phyloP scores from a whole-genome alignment of 2,329 filamentous ascomycete genomes.

The Exophiala aquamarina region DNA sequence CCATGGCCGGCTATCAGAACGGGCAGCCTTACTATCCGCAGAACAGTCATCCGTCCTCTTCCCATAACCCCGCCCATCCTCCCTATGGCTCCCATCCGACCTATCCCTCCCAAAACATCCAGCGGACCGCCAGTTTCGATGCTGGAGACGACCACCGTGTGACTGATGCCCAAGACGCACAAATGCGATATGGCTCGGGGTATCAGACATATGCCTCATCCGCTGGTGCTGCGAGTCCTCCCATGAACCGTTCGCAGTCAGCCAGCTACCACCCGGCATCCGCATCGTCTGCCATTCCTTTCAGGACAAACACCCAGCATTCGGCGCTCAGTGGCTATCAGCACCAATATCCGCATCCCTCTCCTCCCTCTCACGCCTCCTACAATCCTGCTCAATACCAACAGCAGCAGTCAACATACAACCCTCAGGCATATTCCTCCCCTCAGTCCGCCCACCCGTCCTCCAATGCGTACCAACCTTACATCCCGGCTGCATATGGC shows the following conservation, averaged over 20 bases:
- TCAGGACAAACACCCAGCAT: constrained; percentile 43
- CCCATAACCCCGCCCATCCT: constrained; percentile 43
- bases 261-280: constrained; percentile 22
- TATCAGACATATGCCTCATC: constrained; percentile 12
- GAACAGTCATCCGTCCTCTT: constrained; percentile 31
- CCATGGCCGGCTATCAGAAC: constrained; percentile 59
- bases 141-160: constrained; percentile 69
- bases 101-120: constrained; percentile 38
- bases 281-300: constrained; percentile 38
- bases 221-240: constrained; percentile 8
- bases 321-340: constrained; percentile 48
- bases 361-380: constrained; percentile 39
- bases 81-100: constrained; percentile 34
- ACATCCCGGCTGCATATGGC: constrained; percentile 52
- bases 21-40: constrained; percentile 49
- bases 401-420: constrained; percentile 60
- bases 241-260: constrained; percentile 37
- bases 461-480: constrained; percentile 42
- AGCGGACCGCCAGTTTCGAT: constrained; percentile 70
- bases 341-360: constrained; percentile 50
- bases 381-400: constrained; percentile 64
- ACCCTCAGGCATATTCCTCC: constrained; percentile 62
- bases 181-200: constrained; percentile 11
- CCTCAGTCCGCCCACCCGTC: constrained; percentile 13
- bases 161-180: constrained; percentile 35